These are phyloP conservation scores for Sugiyamaella grinbergsii DNA, from an alignment of 1,139 yeast species.

Conservation along the genomic window DNA sequence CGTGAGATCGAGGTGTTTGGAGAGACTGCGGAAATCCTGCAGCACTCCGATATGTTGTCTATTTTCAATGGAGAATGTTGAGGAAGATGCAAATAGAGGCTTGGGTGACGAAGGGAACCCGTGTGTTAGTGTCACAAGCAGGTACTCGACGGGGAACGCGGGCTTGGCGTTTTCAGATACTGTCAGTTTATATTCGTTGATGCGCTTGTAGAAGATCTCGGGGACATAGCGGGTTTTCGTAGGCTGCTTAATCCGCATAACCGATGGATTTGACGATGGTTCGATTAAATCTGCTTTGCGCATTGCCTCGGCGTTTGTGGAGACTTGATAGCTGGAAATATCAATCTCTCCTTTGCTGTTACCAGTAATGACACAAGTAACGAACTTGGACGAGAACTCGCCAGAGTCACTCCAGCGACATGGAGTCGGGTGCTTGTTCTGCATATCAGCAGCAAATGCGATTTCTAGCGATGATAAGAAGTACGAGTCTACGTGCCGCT, in stretches of 20 bases:
- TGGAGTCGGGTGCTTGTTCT: constrained; percentile 62
- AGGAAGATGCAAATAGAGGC: constrained; percentile 46
- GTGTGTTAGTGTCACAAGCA: constrained; percentile 85
- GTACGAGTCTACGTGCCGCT: constrained; percentile 89
- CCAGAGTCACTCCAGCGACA: constrained; percentile 70
- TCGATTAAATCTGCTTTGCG: constrained; percentile 82
- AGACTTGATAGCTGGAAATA: constrained; percentile 86
- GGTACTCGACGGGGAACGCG: constrained; percentile 91
- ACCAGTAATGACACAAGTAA: constrained; percentile 91
- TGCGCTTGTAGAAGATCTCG: constrained; percentile 81
- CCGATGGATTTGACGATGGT: constrained; percentile 89
- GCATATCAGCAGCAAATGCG: constrained; percentile 81
- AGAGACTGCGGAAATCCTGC: constrained; percentile 62
- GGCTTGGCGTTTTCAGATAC: constrained; percentile 92
- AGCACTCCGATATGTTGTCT: constrained; percentile 72
- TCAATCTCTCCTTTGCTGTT: constrained; percentile 86
- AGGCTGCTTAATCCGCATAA: constrained; percentile 77
- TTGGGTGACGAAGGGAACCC: constrained; percentile 77
- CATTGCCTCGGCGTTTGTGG: constrained; percentile 83
- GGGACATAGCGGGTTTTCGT: constrained; percentile 82
- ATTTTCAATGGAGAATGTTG: constrained; percentile 73
- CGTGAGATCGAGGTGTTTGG: constrained; percentile 46
- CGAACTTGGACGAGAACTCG: constrained; percentile 79
- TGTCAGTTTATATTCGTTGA: constrained; percentile 85
- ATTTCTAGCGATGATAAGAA: constrained; percentile 86